Conservation (phyloP, 164 flowering plant species). For the Annona squamosa region DNA sequence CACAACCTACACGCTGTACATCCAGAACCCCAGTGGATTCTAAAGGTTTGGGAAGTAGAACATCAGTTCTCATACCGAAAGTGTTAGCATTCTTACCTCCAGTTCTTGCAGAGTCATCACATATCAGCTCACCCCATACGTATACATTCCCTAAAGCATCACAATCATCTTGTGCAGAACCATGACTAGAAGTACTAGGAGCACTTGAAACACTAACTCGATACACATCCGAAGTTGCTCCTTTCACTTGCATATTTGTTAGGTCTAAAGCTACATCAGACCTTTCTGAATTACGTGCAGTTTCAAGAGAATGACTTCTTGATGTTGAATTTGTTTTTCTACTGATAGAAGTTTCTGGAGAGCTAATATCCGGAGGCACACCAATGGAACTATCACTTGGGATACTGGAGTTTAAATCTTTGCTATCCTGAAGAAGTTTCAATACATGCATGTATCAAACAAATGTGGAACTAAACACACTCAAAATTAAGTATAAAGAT, state of each 20-base stretch:
- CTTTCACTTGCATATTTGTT: conserved; percentile 34
- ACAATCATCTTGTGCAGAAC: conserved; percentile 35
- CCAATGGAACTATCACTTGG: conserved; percentile 29
- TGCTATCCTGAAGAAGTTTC: conserved; percentile 24
- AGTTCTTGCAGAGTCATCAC: conserved; percentile 19
- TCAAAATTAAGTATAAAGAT: not conserved
- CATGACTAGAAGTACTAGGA: conserved; percentile 36
- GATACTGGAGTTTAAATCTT: conserved; percentile 28
- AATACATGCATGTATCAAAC: not conserved
- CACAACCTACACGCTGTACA: conserved; percentile 31
- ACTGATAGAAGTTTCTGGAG: conserved; percentile 23
- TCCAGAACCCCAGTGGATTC: conserved; percentile 33
- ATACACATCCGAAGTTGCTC: conserved; percentile 28
- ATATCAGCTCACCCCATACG: conserved; percentile 33
- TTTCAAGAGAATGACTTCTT: conserved; percentile 35
- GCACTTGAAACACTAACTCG: conserved; percentile 43
- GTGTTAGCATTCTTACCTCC: conserved; percentile 11
- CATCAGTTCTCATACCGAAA: conserved; percentile 21
- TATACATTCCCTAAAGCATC: conserved; percentile 37
- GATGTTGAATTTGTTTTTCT: conserved; percentile 18
- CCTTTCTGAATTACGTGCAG: conserved; percentile 21
- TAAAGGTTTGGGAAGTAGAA: conserved; percentile 28
- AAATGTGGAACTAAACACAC: not conserved
- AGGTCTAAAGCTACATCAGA: conserved; percentile 26
- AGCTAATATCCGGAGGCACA: conserved; percentile 24